phyloP scores from a whole-genome alignment of 345 rosid genomes.

The Kernera saxatilis region DNA sequence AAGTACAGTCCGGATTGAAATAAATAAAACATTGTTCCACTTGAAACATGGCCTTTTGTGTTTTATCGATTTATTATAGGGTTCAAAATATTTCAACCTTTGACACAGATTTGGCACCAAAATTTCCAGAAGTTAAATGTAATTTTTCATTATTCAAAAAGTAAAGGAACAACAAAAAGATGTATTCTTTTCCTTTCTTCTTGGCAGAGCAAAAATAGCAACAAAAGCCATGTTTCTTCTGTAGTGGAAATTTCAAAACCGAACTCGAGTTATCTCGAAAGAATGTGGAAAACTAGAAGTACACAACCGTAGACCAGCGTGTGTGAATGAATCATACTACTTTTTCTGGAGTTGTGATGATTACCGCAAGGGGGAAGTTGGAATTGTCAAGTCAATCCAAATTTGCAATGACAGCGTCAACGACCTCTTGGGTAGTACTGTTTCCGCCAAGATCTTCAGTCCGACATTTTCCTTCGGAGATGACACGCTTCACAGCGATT shows the following conservation, averaged over 20 bases:
- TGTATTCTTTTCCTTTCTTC: not conserved
- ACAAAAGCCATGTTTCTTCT: not conserved
- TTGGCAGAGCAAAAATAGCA: not conserved
- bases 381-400: slow-evolving; percentile 13
- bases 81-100: not conserved
- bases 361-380: not conserved
- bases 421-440: slow-evolving; percentile 32
- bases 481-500: slow-evolving; percentile 66
- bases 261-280: slow-evolving; percentile 10
- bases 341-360: not conserved
- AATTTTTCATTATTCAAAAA: not conserved
- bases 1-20: slow-evolving; percentile 24
- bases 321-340: slow-evolving; percentile 6
- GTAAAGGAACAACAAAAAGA: not conserved
- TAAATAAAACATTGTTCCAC: slow-evolving; percentile 4
- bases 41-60: not conserved
- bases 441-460: slow-evolving; percentile 36
- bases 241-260: not conserved
- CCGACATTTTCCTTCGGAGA: slow-evolving; percentile 50
- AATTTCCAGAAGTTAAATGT: not conserved
- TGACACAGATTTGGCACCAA: not conserved
- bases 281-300: slow-evolving; percentile 14
- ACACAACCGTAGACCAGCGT: not conserved
- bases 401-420: slow-evolving; percentile 25
- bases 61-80: not conserved